Evolutionary conservation across 371 early-diverging fungal genomes (phyloP), one percentile per base, ranked within the genome.

Genomic region (Smittium culicis): DNA sequence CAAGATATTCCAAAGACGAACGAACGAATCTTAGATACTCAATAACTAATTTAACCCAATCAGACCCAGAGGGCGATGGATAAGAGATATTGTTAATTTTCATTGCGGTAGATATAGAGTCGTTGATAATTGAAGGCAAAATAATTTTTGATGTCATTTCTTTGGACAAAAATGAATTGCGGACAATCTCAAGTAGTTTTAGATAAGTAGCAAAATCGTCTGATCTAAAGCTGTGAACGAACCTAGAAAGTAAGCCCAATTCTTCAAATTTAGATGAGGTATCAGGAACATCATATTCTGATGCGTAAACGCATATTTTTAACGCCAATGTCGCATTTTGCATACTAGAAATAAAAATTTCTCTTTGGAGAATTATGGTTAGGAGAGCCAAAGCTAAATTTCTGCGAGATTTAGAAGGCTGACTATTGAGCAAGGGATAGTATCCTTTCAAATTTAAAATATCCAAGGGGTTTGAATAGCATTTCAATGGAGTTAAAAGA

Each of bases 131-230:
- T 2, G 96, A 83, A 24, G 96, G 94, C 71, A 90, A 87, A 27
- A 93, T 91, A 70, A 86, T 91, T 54, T 85, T 81, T 55, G 94
- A 85, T 34, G 93, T 85, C 64, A 87, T 85, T 20, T 89, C 92
- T 66, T 93, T 91, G 69, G 89, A 85, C 16, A 80, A 82, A 61
- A 96, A 83, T 67, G 89, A 86, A 62, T 90, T 86, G 31, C 90
- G 79, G 20, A 88, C 89, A 1, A 89, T 81, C 1, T 86, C 83
- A 32, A 94, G 75, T 25, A 94, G 81, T 80, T 86, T 73, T 0
- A 91, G 86, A 67, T 93, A 91, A 0, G 82, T 79, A 60, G 85
- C 86, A 5, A 83, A 82, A 64, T 87, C 85, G 2, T 82, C 84
- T 25, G 83, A 81, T 67, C 77, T 81, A 63, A 96, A 80, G 64